A percentile compares a stretch with the other conserved stretches of the same genome.
These are phyloP conservation scores for Ophiostoma ips DNA, from an alignment of 2,329 filamentous ascomycete species.

Conservation along the genomic window DNA sequence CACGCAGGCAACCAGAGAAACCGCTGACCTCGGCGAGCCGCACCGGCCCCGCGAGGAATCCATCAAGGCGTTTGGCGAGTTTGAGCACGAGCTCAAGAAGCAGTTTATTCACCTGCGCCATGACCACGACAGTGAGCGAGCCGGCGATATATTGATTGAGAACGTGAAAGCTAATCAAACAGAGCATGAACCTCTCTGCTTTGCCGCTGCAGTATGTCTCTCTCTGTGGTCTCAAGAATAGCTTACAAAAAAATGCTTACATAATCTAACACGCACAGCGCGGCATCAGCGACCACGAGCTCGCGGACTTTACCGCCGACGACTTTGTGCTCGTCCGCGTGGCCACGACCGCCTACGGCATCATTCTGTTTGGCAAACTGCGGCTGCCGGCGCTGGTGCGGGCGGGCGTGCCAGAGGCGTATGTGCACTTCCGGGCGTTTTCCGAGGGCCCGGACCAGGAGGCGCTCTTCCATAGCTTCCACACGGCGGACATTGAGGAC, in stretches of 20 bases:
- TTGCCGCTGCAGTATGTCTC: conserved; percentile 28
- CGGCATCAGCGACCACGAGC: conserved; percentile 25
- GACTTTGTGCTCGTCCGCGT: conserved; percentile 32
- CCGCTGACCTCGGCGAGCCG: conserved; percentile 32
- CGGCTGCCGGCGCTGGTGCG: conserved; percentile 28
- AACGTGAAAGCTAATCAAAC: neutral
- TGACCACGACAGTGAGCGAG: conserved; percentile 22
- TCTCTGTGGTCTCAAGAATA: neutral
- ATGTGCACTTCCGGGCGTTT: conserved; percentile 35
- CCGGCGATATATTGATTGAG: too few relatives aligned
- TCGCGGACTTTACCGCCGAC: conserved; percentile 23
- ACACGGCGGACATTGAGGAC: conserved; percentile 28
- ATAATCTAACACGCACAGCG: neutral
- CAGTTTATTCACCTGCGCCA: conserved; percentile 34
- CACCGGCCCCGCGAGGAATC: conserved; percentile 38
- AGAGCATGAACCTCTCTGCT: conserved; percentile 43
- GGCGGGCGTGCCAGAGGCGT: conserved; percentile 20
- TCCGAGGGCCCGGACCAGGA: conserved; percentile 27
- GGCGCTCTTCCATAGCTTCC: conserved; percentile 32
- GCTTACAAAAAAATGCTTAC: neutral
- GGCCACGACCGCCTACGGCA: conserved; percentile 31
- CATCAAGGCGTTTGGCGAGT: conserved; percentile 33
- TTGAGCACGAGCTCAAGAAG: conserved; percentile 38
- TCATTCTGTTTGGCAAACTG: conserved; percentile 35
- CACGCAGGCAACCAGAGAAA: conserved; percentile 38